Conservation (phyloP, 495 filamentous ascomycete genomes). For the Xylaria sp. region DNA sequence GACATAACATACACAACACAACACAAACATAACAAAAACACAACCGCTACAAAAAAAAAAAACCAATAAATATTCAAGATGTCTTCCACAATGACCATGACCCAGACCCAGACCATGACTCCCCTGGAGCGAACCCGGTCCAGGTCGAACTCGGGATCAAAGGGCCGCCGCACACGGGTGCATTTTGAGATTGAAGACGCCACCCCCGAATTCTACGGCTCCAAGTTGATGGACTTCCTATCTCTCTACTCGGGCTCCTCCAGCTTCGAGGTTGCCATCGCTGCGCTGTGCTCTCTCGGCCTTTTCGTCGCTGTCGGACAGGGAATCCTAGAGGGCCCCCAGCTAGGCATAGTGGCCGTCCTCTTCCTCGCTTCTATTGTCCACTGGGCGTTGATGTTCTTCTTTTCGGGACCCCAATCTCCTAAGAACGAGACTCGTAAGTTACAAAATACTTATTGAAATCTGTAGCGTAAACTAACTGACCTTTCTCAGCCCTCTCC, state of each 20-base stretch:
- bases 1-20: too few species aligned
- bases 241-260: constrained; percentile 31
- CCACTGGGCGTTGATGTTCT: constrained; percentile 27
- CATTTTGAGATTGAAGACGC: constrained; percentile 29
- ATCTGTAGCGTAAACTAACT: neutral
- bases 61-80: constrained; percentile 13
- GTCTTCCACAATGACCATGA: constrained; percentile 29
- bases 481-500: constrained; percentile 14
- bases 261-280: constrained; percentile 30
- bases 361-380: constrained; percentile 25
- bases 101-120: constrained; percentile 24
- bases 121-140: constrained; percentile 23
- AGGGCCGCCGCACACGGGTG: constrained; percentile 27
- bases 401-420: constrained; percentile 23
- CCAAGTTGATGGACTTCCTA: constrained; percentile 28
- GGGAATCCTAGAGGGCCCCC: constrained; percentile 21
- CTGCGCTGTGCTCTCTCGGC: constrained; percentile 28
- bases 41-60: neutral
- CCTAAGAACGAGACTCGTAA: constrained; percentile 23
- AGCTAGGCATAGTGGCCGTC: constrained; percentile 23
- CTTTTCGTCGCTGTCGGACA: constrained; percentile 24
- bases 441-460: neutral
- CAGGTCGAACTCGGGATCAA: constrained; percentile 27
- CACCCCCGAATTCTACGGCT: constrained; percentile 25
- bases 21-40: constrained; percentile 3